Evolutionary conservation across 192 early-diverging fungal species (phyloP), one percentile per base, ranked within the genome.

Genomic region (Linnemannia elongata): DNA sequence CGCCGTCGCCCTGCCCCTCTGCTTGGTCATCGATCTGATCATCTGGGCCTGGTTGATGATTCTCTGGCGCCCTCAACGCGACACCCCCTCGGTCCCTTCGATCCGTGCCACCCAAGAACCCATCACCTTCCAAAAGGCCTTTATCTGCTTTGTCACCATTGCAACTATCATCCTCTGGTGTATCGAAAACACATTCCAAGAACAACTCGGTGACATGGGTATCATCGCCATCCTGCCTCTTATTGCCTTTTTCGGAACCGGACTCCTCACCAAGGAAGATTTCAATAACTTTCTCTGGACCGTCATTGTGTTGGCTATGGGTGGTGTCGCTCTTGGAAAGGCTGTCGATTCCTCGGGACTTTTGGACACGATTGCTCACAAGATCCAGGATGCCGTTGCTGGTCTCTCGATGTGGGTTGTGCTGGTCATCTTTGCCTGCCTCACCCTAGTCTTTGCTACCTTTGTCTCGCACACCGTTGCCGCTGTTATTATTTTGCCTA

Each of bases 381-480:
- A 78, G 27, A 84, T 96, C 41, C 90, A 91, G 45, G 90, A 92
- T n/a, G 85, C 89, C 55, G 79, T 94, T 70, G 38, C 75, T 18
- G 81, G 87, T 36, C 55, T 96, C 38, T 79, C 90, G 1, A 63
- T 90, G 66, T 91, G 92, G 80, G 74, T 84, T 22, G 92, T 93
- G 66, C 75, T 94, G 42, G 82, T 90, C 30, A 74, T 95, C 27
- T 92, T 96, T 72, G 89, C 90, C n/a, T 87, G 85, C 6, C 86
- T 95, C 39, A 92, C 95, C 20, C 69, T 93, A n/a, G 91, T 95
- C 18, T 90, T 94, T 69, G 91, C 94, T 13, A 92, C 90, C 17
- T 96, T 96, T 79, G 93, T 96, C n/a, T 92, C 90, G 1, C 95
- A 96, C 82, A 96, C 95, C 0, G 95, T 96, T 12, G 95, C 93